A percentile compares a stretch with the other conserved stretches of the same genome.
Conservation (phyloP, 306 rosid genomes). For the Leucaena leucocephala region DNA sequence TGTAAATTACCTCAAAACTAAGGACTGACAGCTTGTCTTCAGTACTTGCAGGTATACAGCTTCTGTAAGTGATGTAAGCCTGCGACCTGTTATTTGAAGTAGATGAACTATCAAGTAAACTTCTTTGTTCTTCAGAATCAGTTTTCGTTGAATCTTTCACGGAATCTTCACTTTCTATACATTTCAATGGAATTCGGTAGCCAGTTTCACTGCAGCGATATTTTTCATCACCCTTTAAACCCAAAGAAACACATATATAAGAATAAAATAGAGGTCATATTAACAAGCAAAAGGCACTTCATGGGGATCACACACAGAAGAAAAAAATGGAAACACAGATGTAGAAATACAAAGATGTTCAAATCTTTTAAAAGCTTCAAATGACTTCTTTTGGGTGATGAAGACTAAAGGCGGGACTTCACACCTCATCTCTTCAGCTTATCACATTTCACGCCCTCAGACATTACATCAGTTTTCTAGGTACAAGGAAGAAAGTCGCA, state of each 20-base stretch:
- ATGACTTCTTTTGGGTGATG: conserved; percentile 24
- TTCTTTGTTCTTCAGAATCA: background rate
- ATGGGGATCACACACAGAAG: no score
- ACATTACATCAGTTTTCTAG: conserved; percentile 20
- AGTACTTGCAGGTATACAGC: conserved; percentile 76
- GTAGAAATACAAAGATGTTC: conserved; percentile 15
- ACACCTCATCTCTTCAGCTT: conserved; percentile 22
- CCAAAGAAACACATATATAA: background rate
- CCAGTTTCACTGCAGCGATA: conserved; percentile 98
- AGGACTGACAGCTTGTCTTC: conserved; percentile 81
- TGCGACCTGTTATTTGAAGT: conserved; percentile 46
- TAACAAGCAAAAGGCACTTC: no score
- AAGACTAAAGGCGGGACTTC: conserved; percentile 11
- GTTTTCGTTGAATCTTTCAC: conserved; percentile 38
- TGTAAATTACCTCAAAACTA: conserved; percentile 74
- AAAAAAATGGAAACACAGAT: background rate
- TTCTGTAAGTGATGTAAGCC: conserved; percentile 80
- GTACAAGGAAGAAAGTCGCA: background rate
- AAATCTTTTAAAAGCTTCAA: conserved; percentile 23
- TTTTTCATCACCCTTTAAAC: conserved; percentile 64
- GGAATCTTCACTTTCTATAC: conserved; percentile 62
- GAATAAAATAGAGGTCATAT: background rate
- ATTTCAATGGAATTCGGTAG: conserved; percentile 89
- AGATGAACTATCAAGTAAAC: conserved; percentile 51
- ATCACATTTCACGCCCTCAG: conserved; percentile 19